Conservation (phyloP, 192 early-diverging fungal species). For the Oehlia diaphana region DNA sequence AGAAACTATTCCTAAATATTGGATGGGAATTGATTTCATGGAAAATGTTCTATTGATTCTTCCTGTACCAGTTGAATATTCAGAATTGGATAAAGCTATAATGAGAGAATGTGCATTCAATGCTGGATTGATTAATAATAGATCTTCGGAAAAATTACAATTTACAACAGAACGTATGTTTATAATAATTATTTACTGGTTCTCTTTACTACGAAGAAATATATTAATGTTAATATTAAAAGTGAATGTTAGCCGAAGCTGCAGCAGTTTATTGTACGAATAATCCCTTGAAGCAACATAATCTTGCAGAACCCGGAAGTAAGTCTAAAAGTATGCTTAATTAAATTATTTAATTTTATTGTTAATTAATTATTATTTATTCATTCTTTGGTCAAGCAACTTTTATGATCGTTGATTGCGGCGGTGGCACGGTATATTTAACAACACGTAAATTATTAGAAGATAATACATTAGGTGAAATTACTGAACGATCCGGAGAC, state of each 20-base stretch:
- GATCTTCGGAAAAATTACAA: neutral
- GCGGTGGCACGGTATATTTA: slow-evolving; percentile 59
- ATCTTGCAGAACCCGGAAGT: neutral
- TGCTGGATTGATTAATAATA: slow-evolving; percentile 45
- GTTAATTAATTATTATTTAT: too few species aligned
- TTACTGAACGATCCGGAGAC: neutral
- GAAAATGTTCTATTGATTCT: neutral
- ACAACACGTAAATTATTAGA: slow-evolving; percentile 32
- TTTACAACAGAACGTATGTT: neutral
- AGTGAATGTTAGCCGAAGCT: neutral
- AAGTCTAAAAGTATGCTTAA: neutral
- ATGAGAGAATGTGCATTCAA: slow-evolving; percentile 53
- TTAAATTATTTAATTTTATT: neutral
- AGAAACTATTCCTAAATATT: neutral
- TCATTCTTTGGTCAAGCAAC: slow-evolving; percentile 25
- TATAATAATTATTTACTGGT: neutral
- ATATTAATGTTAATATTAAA: neutral
- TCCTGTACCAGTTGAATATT: neutral
- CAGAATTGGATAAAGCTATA: slow-evolving; percentile 41
- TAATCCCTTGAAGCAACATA: neutral
- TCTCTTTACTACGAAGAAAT: neutral
- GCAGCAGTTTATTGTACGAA: neutral
- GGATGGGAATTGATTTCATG: neutral
- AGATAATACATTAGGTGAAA: neutral
- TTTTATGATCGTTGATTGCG: slow-evolving; percentile 61